Base-by-base conservation (phyloP, 2,329 filamentous ascomycete genomes). In the Raffaelea albimanens region DNA sequence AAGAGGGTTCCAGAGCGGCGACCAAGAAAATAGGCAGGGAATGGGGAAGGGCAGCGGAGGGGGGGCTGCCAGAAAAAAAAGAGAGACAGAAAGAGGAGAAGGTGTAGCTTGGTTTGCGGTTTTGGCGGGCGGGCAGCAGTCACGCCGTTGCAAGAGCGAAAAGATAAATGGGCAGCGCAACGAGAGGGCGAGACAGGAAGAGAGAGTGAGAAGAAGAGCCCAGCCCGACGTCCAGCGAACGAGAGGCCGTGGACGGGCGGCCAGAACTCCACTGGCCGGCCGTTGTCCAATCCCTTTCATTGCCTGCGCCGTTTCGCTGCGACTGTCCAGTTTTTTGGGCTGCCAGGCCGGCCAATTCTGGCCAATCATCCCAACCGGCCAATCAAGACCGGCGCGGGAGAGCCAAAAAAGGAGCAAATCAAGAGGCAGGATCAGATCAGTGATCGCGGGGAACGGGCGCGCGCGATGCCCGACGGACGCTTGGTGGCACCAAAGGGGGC, bases 311-410 rank as follows among this genome's bases (percentile, higher is more conserved):
- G 40, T 33, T 49, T 40, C 43, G 2, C 31, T 40, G 29, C 40
- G 23, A 41, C 43, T 7, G 25, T 29, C 7, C 25, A 29, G 41
- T 29, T 29, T 29, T 13, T 29, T 13, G 25, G n/a, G n/a, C n/a
- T n/a, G n/a, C n/a, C n/a, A n/a, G n/a, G n/a, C n/a, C n/a, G n/a
- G n/a, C n/a, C 25, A 29, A 7, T 29, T 29, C 25, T 29, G 45
- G 53, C 58, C 59, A 63, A 62, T 61, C 60, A 61, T 29, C 43
- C 43, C 5, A 51, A 52, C 52, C 49, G 48, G 55, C 58, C 60
- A 63, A 60, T 61, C 57, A 61, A 51, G 49, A 31, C 49, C 43
- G 41, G 25, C 25, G 25, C 13, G 25, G 25, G 25, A 29, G 13
- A 33, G 45, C 22, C 46, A 29, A 7, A 20, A 21, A 8, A 22